Base-by-base conservation (phyloP, 2,329 filamentous ascomycete genomes). In the Paecilomyces formosus region DNA sequence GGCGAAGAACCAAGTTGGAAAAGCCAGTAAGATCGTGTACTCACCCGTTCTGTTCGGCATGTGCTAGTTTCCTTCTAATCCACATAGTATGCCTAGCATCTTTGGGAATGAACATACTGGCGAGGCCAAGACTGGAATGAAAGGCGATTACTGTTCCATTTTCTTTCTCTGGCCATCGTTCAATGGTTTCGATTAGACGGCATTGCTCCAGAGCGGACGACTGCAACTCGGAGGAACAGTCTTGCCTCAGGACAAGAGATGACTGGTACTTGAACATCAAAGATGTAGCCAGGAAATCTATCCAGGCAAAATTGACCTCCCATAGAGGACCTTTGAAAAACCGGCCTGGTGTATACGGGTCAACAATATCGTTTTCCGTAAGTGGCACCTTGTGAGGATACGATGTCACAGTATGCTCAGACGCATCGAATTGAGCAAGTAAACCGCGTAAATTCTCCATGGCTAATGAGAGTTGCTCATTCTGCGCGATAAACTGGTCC, bases 261-360 rank as follows among this genome's bases (percentile, higher is more conserved):
- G 87, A 83, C 66, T 94, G 89, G 64, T 88, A 87, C 63, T 86
- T 85, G 73, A 91, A 91, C 87, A 96, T 90, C 59, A 94, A 80
- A 54, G 88, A 82, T 24, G 92, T 85, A 7, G 88, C 88, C 70
- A 90, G 86, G 79, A 90, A 90, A 69, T 96, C 91, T 60, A 91
- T 83, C 58, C 82, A 80, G 15, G 91, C 78, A 54, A 89, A 82
- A 61, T 95, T 97, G 53, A 89, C 85, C 11, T 85, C 80, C 76
- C 89, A 93, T 1, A 92, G 72, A 0, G 86, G 85, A 0, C 81
- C 85, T n/a, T 82, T 78, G 72, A 89, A 90, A 2, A 97, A 76
- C n/a, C 82, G 76, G 5, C 87, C 85, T 0, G 86, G 84, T 53
- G 85, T 79, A 64, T 88, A 92, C 0, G 90, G 88, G 68, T 92